Conservation (phyloP, 2,329 filamentous ascomycete genomes). For the Canariomyces notabilis region DNA sequence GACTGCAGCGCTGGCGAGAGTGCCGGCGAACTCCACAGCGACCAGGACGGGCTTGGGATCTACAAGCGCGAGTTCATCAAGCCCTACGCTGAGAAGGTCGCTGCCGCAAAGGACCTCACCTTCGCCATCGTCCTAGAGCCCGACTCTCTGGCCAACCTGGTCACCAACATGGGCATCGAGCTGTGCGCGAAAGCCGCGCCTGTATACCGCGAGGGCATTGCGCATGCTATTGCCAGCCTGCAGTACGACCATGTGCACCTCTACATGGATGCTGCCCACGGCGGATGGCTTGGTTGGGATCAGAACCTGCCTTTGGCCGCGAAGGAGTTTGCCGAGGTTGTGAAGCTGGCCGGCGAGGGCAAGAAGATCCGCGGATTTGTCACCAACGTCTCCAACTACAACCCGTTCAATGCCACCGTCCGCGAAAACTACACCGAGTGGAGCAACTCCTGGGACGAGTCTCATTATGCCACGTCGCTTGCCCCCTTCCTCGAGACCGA, state of each 20-base stretch:
- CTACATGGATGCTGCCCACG: slow-evolving; percentile 40
- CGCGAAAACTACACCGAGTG: slow-evolving; percentile 39
- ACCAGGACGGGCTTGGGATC: slow-evolving; percentile 33
- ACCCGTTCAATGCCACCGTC: slow-evolving; percentile 35
- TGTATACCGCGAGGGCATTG: slow-evolving; percentile 38
- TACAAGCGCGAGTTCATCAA: slow-evolving; percentile 40
- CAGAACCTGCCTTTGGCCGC: slow-evolving; percentile 37
- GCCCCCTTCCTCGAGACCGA: slow-evolving; percentile 34
- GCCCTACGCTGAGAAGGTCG: slow-evolving; percentile 35
- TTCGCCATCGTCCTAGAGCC: slow-evolving; percentile 43
- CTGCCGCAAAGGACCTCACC: slow-evolving; percentile 34
- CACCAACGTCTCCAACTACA: slow-evolving; percentile 43
- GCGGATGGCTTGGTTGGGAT: slow-evolving; percentile 41
- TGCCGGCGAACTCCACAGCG: slow-evolving; percentile 36
- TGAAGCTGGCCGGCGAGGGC: slow-evolving; percentile 30
- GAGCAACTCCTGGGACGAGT: slow-evolving; percentile 38
- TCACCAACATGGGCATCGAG: slow-evolving; percentile 36
- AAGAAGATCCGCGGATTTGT: slow-evolving; percentile 37
- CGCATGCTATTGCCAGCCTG: slow-evolving; percentile 36
- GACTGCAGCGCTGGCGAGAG: slow-evolving; percentile 42
- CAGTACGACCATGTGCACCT: slow-evolving; percentile 35
- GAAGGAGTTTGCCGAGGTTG: slow-evolving; percentile 36
- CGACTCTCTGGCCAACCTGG: slow-evolving; percentile 39
- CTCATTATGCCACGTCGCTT: slow-evolving; percentile 36
- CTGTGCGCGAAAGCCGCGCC: slow-evolving; percentile 35